Base-by-base conservation (phyloP, 768 basidiomycete genomes). In the Collybia mongolica region DNA sequence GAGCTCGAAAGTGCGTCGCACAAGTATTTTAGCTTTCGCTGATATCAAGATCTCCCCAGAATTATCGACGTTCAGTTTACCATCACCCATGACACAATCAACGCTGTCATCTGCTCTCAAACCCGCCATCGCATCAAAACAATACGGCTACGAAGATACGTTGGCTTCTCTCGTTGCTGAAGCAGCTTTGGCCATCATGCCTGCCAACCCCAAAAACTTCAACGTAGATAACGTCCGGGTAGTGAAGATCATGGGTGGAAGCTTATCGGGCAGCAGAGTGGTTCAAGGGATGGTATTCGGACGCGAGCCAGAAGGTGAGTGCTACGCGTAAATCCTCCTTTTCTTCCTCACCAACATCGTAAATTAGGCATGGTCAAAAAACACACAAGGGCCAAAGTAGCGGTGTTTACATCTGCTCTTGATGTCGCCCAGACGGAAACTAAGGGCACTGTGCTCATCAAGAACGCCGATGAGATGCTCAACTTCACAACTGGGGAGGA, bases 241-340 rank as follows among this genome's bases (percentile, higher is more conserved):
- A 20, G 97, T 99, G 61, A 99, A 98, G 73, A 98, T 99, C 54
- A 88, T 99, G 83, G 97, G 97, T 49, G 92, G 97, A 26, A 89
- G 80, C 60, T 71, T 99, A n/a, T 67, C 83, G 3, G 80, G 76
- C 19, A 96, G 93, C 69, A 83, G 79, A 49, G 95, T 99, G 5
- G 89, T 99, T 5, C 83, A 90, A 56, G 97, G 97, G 44, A 99
- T 99, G 97, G 97, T 99, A 0, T 98, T 98, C 56, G 93, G 93
- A 32, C 79, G 94, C 40, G 93, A 97, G 70, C 92, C 97, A 0
- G 97, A 99, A 70, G 93, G 91, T 88, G 53, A 46, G 75, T 60
- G 15, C 18, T 46, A 9, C 32, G 11, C 11, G 14, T 32, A 6
- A 11, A 6, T 32, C 11, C 11, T 14, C 11, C 32, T 3, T 9